A percentile compares a stretch with the other conserved stretches of the same genome.
phyloP scores from a whole-genome alignment of 352 stramenopile genomes.

The Chrysophaeum taylorii region DNA sequence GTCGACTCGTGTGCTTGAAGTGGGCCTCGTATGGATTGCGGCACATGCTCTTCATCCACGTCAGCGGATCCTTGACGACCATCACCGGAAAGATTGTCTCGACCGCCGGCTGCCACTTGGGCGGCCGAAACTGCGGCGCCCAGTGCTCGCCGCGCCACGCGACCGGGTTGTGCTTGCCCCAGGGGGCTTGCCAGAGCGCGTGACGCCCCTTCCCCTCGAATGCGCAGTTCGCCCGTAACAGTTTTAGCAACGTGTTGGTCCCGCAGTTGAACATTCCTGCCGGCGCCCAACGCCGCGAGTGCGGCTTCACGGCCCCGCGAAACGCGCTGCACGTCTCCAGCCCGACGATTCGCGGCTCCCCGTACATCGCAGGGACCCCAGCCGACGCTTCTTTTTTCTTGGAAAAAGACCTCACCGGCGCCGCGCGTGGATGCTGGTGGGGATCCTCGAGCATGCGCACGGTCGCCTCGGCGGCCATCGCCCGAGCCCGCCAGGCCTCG shows the following conservation, averaged over 20 bases:
- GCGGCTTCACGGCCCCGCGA: background rate
- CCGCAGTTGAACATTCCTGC: background rate
- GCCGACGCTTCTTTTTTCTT: too few relatives aligned
- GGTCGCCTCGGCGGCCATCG: too few relatives aligned
- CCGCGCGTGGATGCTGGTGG: too few relatives aligned
- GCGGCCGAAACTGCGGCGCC: background rate
- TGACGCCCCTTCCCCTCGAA: background rate
- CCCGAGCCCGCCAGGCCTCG: too few relatives aligned
- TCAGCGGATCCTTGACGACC: constrained; percentile 52
- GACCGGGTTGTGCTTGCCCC: constrained; percentile 48
- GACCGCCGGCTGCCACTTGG: background rate
- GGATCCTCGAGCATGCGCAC: too few relatives aligned
- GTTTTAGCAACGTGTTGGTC: background rate
- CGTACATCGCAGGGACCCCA: background rate
- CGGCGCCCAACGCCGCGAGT: background rate
- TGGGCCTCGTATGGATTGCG: background rate
- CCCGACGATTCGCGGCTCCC: background rate
- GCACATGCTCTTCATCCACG: constrained; percentile 55
- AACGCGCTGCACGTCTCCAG: background rate
- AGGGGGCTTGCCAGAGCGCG: constrained; percentile 33
- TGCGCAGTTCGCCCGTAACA: background rate
- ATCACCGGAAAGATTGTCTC: constrained; percentile 39
- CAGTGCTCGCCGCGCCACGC: background rate
- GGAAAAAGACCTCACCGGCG: too few relatives aligned
- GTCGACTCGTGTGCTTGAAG: too few relatives aligned